Conservation (phyloP, 164 flowering plant species). For the Piper longum region DNA sequence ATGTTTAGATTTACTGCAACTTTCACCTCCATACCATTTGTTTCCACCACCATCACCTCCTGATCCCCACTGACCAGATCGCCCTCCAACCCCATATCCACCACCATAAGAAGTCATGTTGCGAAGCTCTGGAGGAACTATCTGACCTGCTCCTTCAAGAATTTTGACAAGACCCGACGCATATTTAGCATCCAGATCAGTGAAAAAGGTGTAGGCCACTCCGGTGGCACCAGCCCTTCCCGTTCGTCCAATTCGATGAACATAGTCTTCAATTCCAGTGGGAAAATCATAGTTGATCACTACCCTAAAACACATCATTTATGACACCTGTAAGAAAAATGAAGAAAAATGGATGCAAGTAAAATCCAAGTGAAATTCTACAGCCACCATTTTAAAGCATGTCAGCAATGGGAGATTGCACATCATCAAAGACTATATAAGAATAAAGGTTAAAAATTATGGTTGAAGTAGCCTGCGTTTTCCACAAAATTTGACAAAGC, state of each 20-base stretch:
- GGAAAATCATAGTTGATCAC: constrained; percentile 92
- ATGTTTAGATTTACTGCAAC: constrained; percentile 27
- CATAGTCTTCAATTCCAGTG: constrained; percentile 84
- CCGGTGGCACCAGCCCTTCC: constrained; percentile 96
- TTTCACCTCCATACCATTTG: constrained; percentile 19
- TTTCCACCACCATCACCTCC: constrained; percentile 30
- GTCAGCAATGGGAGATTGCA: not conserved
- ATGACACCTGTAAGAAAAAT: no score
- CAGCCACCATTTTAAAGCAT: not conserved
- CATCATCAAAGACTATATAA: not conserved
- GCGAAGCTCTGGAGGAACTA: constrained; percentile 48
- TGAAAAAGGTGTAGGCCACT: constrained; percentile 60
- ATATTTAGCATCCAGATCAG: constrained; percentile 70
- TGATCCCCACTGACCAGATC: constrained; percentile 39
- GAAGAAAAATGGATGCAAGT: not conserved
- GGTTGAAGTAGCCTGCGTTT: not conserved
- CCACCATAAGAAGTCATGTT: constrained; percentile 40
- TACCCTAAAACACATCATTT: constrained; percentile 33
- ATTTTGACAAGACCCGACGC: constrained; percentile 73
- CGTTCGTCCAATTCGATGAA: constrained; percentile 89
- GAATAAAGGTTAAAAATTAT: not conserved
- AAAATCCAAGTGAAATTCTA: not conserved
- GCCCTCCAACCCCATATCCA: constrained; percentile 49
- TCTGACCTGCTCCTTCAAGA: constrained; percentile 76
- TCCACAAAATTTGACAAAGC: no score